Evolutionary conservation across 2,329 filamentous ascomycete species (phyloP), one percentile per base, ranked within the genome.

Genomic region (Talaromyces sp.): DNA sequence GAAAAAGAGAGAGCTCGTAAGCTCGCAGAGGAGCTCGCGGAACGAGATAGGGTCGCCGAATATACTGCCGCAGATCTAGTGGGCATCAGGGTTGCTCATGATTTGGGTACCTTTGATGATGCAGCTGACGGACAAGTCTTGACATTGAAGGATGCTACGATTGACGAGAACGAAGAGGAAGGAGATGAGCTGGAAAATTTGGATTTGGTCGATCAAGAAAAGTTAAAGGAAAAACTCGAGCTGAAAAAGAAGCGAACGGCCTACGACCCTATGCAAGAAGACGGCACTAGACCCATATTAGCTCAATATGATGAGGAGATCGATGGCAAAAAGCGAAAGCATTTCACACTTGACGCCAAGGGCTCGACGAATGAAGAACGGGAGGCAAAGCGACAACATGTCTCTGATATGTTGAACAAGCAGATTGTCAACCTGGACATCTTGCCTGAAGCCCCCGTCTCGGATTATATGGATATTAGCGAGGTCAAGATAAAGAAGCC

Each of bases 231-330:
- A 66, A 87, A 84, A 64, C 77, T 97, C 11, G 86, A 94, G 41
- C 75, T 92, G 40, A 96, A 97, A 78, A 97, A 96, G 81, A 91
- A 91, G 73, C 89, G 88, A 69, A 87, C 88, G 0, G 86, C 86
- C 1, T 99, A 99, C 72, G 90, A 99, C 66, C 92, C 93, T 0
- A 87, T 87, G 39, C 28, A 57, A 35, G 87, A 88, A 28, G 82
- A 82, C 22, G 87, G 83, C 11, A 79, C 86, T 59, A 81, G 81
- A 17, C 82, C 82, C 5, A 85, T 99, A 22, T 77, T 99, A 41
- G 84, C 89, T 13, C 93, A 99, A 65, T 99, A 99, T 69, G 94
- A 97, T 66, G 94, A 97, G 63, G 93, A 96, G 68, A 95, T 97
- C 55, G 84, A 88, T 36, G 91, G 91, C 57, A 96, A 96, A 75